Base-by-base conservation (phyloP, 2,329 filamentous ascomycete genomes). In the Ramularia endophylla region DNA sequence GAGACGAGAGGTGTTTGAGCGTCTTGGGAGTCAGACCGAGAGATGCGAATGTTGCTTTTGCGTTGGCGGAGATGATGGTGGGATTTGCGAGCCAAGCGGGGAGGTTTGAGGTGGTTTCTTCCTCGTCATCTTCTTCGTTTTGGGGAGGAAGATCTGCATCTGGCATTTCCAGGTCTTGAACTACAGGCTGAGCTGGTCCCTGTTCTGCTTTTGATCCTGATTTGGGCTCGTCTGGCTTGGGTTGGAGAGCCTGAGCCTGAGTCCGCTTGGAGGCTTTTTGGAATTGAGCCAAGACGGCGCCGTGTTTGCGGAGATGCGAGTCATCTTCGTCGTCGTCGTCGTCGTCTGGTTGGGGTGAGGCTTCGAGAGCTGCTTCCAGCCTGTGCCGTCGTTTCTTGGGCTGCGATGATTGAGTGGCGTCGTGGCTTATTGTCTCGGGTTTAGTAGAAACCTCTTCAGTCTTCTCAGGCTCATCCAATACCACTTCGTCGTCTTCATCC, bases 41-140 rank as follows among this genome's bases (percentile, higher is more conserved):
- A 4, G 77, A 69, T 1, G 66, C 59, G 52, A 95, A 95, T 0
- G 78, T 68, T 1, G 70, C 67, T 22, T 69, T 75, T 8, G 74
- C 73, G 4, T 78, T 73, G 7, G 79, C 72, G 1, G 80, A 73
- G 3, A 88, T 79, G 18, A 77, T 74, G n/a, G 83, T 74, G 0
- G 89, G 88, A 9, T 80, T 74, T 4, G 83, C 79, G 9, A 95
- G 72, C 90, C 90, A 97, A 2, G 72, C 53, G 0, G 90, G 90
- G 2, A 95, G 70, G 1, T 85, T 75, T 2, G 83, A 38, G 6
- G 22, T 6, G 22, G 6, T 6, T 25, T 25, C 22, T 25, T 25
- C 22, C 17, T 46, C 29, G 25, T 42, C 44, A 6, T 88, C 88
- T 5, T 87, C 25, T 5, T 31, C 28, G 7, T 38, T 34, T 2